phyloP scores from a whole-genome alignment of 2,329 filamentous ascomycete species.

The Metarhizium album region DNA sequence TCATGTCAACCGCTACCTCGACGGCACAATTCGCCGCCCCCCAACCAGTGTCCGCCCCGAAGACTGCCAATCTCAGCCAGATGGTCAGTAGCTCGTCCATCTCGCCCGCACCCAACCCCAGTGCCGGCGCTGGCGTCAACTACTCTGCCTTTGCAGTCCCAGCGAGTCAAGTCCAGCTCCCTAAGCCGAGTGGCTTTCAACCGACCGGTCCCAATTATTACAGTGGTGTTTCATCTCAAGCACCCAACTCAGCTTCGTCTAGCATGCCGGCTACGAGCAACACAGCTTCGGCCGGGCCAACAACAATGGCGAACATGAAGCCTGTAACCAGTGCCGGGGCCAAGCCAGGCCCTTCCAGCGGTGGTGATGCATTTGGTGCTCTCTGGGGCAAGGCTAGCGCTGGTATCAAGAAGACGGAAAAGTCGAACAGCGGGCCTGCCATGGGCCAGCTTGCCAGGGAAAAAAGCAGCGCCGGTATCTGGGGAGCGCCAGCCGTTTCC shows the following conservation, averaged over 20 bases:
- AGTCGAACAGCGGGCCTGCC: slow-evolving; percentile 56
- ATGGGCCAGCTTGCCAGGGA: slow-evolving; percentile 96
- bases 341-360: slow-evolving; percentile 45
- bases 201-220: slow-evolving; percentile 87
- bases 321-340: slow-evolving; percentile 34
- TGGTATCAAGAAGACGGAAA: slow-evolving; percentile 62
- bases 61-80: slow-evolving; percentile 69
- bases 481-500: slow-evolving; percentile 58
- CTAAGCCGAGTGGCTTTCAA: slow-evolving; percentile 58
- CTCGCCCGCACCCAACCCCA: slow-evolving; percentile 56
- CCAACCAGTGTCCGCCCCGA: slow-evolving; percentile 72
- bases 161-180: slow-evolving; percentile 29
- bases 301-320: slow-evolving; percentile 35
- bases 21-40: slow-evolving; percentile 66
- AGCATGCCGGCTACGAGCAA: slow-evolving; percentile 20
- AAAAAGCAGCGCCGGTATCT: slow-evolving; percentile 89
- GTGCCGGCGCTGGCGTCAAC: slow-evolving; percentile 46
- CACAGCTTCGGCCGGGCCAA: slow-evolving; percentile 24
- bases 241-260: slow-evolving; percentile 19
- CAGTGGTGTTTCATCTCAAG: slow-evolving; percentile 56
- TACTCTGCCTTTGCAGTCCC: slow-evolving; percentile 48
- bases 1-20: slow-evolving; percentile 41
- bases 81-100: slow-evolving; percentile 73
- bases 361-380: slow-evolving; percentile 80
- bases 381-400: slow-evolving; percentile 70